phyloP scores from a whole-genome alignment of 495 filamentous ascomycete species.

The Aspergillus mulundensis region DNA sequence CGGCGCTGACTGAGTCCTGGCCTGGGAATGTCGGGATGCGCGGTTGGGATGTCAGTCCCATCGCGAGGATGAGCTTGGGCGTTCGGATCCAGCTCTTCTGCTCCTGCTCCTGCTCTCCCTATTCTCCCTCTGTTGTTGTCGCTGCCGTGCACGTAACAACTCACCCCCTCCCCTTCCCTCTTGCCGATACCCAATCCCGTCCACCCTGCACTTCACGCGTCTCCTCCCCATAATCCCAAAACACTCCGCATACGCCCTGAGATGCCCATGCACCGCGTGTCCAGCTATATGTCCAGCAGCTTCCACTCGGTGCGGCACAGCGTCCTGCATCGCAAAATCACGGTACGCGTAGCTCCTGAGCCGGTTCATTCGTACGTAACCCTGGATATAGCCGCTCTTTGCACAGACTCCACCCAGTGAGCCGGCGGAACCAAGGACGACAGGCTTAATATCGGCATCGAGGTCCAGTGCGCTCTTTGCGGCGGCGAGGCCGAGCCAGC shows the following conservation, averaged over 20 bases:
- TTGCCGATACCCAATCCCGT: constrained; percentile 46
- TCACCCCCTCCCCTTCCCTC: not conserved
- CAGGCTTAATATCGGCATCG: constrained; percentile 43
- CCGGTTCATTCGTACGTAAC: constrained; percentile 67
- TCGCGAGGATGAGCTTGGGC: constrained; percentile 62
- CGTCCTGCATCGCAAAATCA: constrained; percentile 64
- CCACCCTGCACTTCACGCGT: constrained; percentile 35
- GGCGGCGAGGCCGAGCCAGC: constrained; percentile 54
- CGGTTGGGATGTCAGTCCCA: constrained; percentile 61
- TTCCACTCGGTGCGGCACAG: constrained; percentile 49
- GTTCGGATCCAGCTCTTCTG: constrained; percentile 19
- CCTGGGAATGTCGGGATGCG: constrained; percentile 50
- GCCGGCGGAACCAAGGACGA: constrained; percentile 49
- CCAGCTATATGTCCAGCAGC: constrained; percentile 66
- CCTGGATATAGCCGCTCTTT: constrained; percentile 59
- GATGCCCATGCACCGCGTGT: constrained; percentile 57
- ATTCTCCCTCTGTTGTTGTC: too few species aligned
- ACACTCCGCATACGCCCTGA: constrained; percentile 55
- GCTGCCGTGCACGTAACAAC: not conserved
- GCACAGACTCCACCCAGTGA: constrained; percentile 73
- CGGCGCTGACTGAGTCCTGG: constrained; percentile 48
- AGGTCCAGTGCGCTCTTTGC: constrained; percentile 57
- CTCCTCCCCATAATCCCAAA: constrained; percentile 55
- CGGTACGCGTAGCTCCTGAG: too few species aligned
- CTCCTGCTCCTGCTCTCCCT: not conserved